These are phyloP conservation scores for Ophiostoma montium DNA, from an alignment of 2,329 filamentous ascomycete genomes.

Conservation along the genomic window DNA sequence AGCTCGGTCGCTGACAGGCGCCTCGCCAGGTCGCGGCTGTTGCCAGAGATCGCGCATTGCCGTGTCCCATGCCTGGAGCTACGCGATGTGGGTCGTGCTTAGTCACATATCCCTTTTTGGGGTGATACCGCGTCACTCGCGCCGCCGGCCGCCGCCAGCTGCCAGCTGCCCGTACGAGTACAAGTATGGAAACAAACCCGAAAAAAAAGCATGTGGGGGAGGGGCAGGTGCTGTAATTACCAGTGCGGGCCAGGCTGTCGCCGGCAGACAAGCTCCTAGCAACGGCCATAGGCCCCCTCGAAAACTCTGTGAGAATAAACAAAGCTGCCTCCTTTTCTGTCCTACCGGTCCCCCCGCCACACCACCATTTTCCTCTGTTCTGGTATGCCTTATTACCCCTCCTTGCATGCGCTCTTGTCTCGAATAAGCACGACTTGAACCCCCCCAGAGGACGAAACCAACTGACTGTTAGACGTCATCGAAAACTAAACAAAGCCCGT, in stretches of 20 bases:
- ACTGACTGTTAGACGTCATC: no score
- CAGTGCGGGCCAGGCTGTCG: not conserved
- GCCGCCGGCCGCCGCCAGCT: slow-evolving; percentile 1
- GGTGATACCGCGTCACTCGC: not conserved
- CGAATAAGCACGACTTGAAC: no score
- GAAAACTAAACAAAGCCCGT: no score
- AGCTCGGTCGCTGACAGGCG: not conserved
- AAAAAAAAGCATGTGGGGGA: not conserved
- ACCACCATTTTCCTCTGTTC: not conserved
- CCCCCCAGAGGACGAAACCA: no score
- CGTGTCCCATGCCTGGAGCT: not conserved
- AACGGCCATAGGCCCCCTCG: slow-evolving; percentile 3
- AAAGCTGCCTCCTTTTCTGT: not conserved
- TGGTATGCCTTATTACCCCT: not conserved
- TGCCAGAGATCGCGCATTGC: slow-evolving; percentile 6
- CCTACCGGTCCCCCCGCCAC: not conserved
- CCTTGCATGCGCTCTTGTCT: no score
- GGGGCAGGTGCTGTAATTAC: not conserved
- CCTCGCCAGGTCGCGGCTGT: slow-evolving; percentile 5
- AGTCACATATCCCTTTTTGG: not conserved
- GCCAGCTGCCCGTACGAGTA: slow-evolving; percentile 1
- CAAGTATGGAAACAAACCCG: no score
- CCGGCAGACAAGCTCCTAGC: slow-evolving; percentile 4
- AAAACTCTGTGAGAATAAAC: slow-evolving; percentile 7
- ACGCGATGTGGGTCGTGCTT: no score